A percentile compares a stretch with the other conserved stretches of the same genome.
Evolutionary conservation across 2,329 filamentous ascomycete species (phyloP).

Genomic region (Macroventuria anomochaeta): DNA sequence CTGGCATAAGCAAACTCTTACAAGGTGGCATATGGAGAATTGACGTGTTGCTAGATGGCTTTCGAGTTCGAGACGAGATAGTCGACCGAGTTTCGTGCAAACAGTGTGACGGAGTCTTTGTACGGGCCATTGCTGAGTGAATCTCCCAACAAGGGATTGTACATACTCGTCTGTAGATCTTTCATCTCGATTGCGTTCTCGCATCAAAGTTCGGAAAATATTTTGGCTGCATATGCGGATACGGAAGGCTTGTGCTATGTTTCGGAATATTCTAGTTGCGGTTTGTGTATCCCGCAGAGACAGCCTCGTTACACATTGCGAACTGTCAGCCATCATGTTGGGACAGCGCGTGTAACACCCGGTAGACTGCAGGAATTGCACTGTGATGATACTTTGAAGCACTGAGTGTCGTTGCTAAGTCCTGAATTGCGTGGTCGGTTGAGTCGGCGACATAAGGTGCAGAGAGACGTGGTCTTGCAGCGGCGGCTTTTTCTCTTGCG

Average conservation of each 20-base stretch:
- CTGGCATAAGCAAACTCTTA: neutral
- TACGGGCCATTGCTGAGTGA: neutral
- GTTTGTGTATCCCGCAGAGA: conserved; percentile 7
- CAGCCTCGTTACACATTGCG: conserved; percentile 1
- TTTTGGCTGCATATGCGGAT: conserved; percentile 12
- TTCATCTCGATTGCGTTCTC: conserved; percentile 3
- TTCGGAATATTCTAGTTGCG: conserved; percentile 21
- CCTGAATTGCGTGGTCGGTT: conserved; percentile 4
- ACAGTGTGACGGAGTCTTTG: neutral
- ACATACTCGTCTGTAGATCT: conserved; percentile 12
- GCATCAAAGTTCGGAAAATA: conserved; percentile 10
- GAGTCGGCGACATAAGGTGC: neutral
- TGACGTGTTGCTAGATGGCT: neutral
- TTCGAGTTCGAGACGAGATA: too few relatives aligned
- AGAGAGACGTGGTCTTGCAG: conserved; percentile 2
- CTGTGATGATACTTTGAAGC: conserved; percentile 5
- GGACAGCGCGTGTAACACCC: neutral
- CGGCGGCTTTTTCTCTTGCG: neutral
- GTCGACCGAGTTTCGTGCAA: neutral
- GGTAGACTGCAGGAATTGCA: neutral
- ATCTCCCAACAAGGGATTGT: conserved; percentile 6
- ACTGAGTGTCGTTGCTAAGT: neutral
- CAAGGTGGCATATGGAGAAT: neutral
- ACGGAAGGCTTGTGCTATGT: conserved; percentile 7
- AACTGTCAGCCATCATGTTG: conserved; percentile 12